A percentile compares a stretch with the other conserved stretches of the same genome.
These are phyloP conservation scores for Neurospora hispaniola DNA, from an alignment of 495 filamentous ascomycete genomes.

Conservation along the genomic window DNA sequence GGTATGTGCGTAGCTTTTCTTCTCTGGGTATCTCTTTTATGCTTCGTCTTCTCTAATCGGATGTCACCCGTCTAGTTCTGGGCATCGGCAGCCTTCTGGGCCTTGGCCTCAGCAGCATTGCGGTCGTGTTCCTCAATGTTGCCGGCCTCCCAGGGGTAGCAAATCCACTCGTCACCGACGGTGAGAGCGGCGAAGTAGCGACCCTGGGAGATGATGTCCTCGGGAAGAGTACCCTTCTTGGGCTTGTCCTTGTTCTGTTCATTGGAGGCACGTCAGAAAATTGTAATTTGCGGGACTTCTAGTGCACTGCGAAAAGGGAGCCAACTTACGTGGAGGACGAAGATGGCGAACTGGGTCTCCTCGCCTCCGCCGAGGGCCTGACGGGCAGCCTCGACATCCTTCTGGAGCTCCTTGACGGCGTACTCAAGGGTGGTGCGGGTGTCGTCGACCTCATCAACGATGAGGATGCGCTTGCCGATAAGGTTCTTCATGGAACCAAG, in stretches of 20 bases:
- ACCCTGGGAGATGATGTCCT: constrained; percentile 63
- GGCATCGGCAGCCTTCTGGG: constrained; percentile 5
- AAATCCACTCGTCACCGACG: constrained; percentile 90
- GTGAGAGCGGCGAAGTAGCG: constrained; percentile 82
- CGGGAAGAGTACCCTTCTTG: constrained; percentile 81
- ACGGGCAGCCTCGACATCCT: constrained; percentile 82
- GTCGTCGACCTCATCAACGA: constrained; percentile 98
- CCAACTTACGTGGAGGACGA: constrained; percentile 80
- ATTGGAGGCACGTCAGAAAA: constrained; percentile 1
- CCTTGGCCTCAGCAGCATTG: constrained; percentile 45
- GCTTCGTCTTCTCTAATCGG: not conserved
- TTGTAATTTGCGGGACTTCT: not conserved
- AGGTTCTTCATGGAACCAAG: constrained; percentile 81
- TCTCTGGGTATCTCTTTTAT: constrained; percentile 1
- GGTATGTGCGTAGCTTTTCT: not conserved
- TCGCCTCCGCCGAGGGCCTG: constrained; percentile 54
- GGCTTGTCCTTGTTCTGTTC: constrained; percentile 85
- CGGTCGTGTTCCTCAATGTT: constrained; percentile 91
- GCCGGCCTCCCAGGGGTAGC: constrained; percentile 98
- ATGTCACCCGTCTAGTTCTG: not conserved
- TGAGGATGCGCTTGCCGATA: constrained; percentile 93
- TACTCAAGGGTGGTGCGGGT: constrained; percentile 96
- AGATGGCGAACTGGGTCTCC: constrained; percentile 82
- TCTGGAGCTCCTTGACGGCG: constrained; percentile 88
- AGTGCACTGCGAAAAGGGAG: not conserved